These are phyloP conservation scores for Trichosporon sp. DNA, from an alignment of 1,284 basidiomycete genomes.

Conservation along the genomic window DNA sequence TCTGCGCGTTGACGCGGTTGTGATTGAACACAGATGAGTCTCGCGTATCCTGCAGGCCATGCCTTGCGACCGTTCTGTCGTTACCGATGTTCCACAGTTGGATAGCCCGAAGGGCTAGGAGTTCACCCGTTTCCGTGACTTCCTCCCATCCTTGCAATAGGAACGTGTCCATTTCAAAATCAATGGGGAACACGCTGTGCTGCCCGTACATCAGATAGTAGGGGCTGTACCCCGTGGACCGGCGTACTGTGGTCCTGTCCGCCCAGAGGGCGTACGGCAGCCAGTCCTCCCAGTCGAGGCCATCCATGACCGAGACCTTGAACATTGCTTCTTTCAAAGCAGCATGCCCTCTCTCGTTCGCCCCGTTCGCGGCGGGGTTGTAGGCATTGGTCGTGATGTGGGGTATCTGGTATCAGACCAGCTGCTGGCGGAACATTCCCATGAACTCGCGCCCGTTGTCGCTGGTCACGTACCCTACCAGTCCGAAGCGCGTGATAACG, in stretches of 20 bases:
- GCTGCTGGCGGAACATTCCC: background rate
- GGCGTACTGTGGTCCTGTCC: background rate
- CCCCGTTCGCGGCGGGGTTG: background rate
- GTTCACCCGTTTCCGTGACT: background rate
- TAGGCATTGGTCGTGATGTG: background rate
- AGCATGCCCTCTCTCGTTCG: background rate
- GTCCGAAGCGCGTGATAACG: background rate
- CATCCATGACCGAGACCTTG: background rate
- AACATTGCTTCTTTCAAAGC: background rate
- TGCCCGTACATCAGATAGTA: background rate
- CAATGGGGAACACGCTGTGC: background rate
- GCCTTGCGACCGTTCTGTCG: background rate
- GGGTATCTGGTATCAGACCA: background rate
- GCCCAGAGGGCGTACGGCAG: background rate
- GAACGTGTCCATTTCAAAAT: background rate
- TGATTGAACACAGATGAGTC: background rate
- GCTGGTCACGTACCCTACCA: background rate
- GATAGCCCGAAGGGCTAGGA: too few species aligned
- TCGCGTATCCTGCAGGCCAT: background rate
- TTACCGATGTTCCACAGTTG: background rate
- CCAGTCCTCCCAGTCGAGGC: background rate
- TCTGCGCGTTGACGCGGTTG: background rate
- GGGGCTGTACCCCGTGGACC: background rate
- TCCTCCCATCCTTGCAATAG: background rate
- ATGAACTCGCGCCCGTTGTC: background rate